These are phyloP conservation scores for Kwoniella sp. DNA, from an alignment of 768 basidiomycete genomes.

Conservation along the genomic window DNA sequence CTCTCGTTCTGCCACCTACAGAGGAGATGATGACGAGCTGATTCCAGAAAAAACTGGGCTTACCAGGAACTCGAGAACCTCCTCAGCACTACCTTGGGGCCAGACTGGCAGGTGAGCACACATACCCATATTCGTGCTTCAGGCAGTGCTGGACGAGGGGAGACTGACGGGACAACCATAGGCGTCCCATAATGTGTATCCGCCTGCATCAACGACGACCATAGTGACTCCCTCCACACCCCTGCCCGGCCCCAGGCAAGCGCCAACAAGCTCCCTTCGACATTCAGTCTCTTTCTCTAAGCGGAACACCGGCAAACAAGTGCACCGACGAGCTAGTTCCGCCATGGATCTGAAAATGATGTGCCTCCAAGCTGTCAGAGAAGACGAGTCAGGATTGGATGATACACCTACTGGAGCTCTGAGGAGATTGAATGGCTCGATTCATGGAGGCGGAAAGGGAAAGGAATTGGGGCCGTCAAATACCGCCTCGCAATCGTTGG, in stretches of 20 bases:
- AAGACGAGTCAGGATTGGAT: conserved; percentile 23
- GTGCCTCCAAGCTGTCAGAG: conserved; percentile 16
- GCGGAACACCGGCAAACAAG: conserved; percentile 5
- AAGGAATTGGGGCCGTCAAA: too few species aligned
- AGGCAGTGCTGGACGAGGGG: background rate
- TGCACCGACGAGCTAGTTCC: conserved; percentile 13
- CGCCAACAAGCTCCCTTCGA: conserved; percentile 17
- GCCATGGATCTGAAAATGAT: conserved; percentile 9
- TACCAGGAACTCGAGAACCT: conserved; percentile 23
- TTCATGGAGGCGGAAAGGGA: background rate
- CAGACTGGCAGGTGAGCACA: conserved; percentile 29
- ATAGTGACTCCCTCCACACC: conserved; percentile 25
- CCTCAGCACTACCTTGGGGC: conserved; percentile 13
- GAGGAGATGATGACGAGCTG: background rate
- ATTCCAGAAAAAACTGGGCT: background rate
- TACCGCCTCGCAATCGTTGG: too few species aligned
- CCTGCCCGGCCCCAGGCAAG: conserved; percentile 17
- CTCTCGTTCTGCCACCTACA: background rate
- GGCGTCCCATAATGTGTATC: conserved; percentile 18
- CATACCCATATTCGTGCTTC: background rate
- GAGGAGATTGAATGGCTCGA: conserved; percentile 18
- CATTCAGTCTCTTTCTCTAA: conserved; percentile 26
- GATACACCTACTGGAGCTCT: conserved; percentile 32
- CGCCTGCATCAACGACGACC: conserved; percentile 6
- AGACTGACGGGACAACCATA: background rate